Percentiles rank a stretch among this genome's conserved stretches.
These are phyloP conservation scores for Gossypium davidsonii DNA, from an alignment of 441 rosid species.

Conservation along the genomic window DNA sequence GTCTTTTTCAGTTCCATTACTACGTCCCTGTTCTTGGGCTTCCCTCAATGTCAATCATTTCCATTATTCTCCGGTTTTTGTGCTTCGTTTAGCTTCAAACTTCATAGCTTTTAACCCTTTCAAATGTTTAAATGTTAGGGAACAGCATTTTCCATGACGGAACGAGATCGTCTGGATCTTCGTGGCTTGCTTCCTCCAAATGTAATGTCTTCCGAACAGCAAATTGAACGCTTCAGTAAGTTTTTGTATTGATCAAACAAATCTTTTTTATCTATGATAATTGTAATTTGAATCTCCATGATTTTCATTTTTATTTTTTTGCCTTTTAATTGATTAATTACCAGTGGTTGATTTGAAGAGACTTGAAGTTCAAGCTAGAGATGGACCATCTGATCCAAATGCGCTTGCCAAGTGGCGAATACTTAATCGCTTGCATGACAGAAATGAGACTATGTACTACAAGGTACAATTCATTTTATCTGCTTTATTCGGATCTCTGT, in stretches of 20 bases:
- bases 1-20: neutral
- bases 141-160: conserved; percentile 91
- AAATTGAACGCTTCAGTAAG: conserved; percentile 91
- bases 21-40: neutral
- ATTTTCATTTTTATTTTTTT: neutral
- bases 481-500: neutral
- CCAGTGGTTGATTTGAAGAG: conserved; percentile 91
- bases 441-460: conserved; percentile 96
- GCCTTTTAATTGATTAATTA: neutral
- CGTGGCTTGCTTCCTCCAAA: conserved; percentile 96
- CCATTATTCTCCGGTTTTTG: neutral
- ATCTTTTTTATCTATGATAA: neutral
- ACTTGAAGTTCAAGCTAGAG: conserved; percentile 85
- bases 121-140: conserved; percentile 39
- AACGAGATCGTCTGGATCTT: conserved; percentile 90
- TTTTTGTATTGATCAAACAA: neutral
- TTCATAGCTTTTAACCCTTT: neutral
- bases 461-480: conserved; percentile 37
- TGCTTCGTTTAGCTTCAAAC: neutral
- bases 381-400: conserved; percentile 92
- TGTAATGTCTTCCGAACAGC: conserved; percentile 82
- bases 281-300: neutral
- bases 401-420: conserved; percentile 96
- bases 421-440: conserved; percentile 88
- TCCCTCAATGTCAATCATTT: neutral